Base-by-base conservation (phyloP, 1,139 yeast species). In the Nematodospora anomalae region DNA sequence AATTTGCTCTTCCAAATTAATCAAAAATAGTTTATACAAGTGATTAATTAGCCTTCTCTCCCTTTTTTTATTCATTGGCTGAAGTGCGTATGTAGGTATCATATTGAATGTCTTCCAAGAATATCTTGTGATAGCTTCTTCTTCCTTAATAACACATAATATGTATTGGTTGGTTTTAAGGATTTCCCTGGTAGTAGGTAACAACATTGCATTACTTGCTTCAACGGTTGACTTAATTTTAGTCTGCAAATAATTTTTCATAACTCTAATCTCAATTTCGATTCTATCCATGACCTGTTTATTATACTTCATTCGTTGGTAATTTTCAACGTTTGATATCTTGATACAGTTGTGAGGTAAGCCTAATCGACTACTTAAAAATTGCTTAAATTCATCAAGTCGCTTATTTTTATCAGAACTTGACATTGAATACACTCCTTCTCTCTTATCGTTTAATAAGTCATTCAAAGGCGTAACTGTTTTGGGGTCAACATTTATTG, bases 1-100 rank as follows among this genome's bases (percentile, higher is more conserved):
- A 16, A 69, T 54, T 42, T 65, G 69, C 27, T 66, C 71, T 26
- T 60, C 67, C 35, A 68, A 45, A 46, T 71, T 71, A 33, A 67
- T 58, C 41, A 66, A 44, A 37, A 69, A 63, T 15, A 71, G 40
- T 43, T 68, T 68, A 48, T 57, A 60, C 18, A 71, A 45, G 44
- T 70, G 76, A 29, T 52, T 57, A 33, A 49, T 50, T 26, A 70
- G 51, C 35, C 46, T 47, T 28, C 50, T 54, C 32, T 50, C 51
- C 30, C 64, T 62, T 5, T 15, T 16, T 24, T 22, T 27, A 6
- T 26, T 32, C n/a, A 26, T n/a, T 16, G 41, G 39, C n/a, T 37
- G 28, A 6, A 38, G 9, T 3, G 36, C 21, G 20, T 33, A 41
- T 25, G 27, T 33, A 8, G 44, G 44, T 26, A 41, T 30, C 10